Evolutionary conservation across 768 basidiomycete species (phyloP).

Genomic region (Macrocybe gigantea): DNA sequence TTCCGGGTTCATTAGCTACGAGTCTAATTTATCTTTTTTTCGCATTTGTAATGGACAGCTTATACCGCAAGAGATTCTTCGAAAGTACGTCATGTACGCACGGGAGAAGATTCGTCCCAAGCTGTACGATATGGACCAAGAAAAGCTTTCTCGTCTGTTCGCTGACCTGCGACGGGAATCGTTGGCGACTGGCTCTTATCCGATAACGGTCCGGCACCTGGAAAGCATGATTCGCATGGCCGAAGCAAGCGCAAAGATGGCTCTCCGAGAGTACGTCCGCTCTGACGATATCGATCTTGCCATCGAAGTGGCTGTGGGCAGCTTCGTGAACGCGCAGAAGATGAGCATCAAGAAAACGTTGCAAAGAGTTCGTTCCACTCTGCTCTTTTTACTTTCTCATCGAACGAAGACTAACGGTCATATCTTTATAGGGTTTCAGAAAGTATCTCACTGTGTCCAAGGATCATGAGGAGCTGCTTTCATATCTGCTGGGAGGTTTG

Average conservation of each 20-base stretch:
- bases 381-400: background rate
- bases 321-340: constrained; percentile 96
- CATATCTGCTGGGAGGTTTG: constrained; percentile 90
- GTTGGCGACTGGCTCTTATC: constrained; percentile 95
- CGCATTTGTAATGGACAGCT: constrained; percentile 44
- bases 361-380: constrained; percentile 66
- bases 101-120: constrained; percentile 91
- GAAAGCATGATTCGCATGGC: constrained; percentile 99
- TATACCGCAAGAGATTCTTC: constrained; percentile 92
- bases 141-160: constrained; percentile 91
- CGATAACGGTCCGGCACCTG: constrained; percentile 95
- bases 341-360: constrained; percentile 98
- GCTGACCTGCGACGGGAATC: constrained; percentile 95
- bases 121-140: constrained; percentile 91
- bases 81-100: constrained; percentile 99
- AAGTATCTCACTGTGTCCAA: constrained; percentile 95
- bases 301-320: constrained; percentile 90
- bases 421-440: constrained; percentile 70
- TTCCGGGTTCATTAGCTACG: background rate
- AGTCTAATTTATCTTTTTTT: background rate
- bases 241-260: constrained; percentile 98
- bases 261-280: constrained; percentile 91
- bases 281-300: constrained; percentile 96
- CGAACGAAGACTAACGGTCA: background rate
- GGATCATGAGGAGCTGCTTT: constrained; percentile 92